phyloP scores from a whole-genome alignment of 108 stramenopile species.

The Cyclotella baltica region DNA sequence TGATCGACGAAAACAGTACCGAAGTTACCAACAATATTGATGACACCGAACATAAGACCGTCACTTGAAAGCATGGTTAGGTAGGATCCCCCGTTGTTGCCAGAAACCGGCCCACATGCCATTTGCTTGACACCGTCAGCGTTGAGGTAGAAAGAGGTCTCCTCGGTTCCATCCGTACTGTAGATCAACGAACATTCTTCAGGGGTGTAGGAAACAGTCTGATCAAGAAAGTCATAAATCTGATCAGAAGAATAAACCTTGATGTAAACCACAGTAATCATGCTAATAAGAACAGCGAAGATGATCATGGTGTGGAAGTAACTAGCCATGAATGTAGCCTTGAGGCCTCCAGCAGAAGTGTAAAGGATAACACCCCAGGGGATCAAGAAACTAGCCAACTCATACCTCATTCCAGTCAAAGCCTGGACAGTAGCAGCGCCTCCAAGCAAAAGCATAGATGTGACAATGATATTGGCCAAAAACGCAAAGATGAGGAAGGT shows the following conservation, averaged over 20 bases:
- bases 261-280: slow-evolving; percentile 82
- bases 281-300: slow-evolving; percentile 80
- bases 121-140: slow-evolving; percentile 33
- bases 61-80: slow-evolving; percentile 89
- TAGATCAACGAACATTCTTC: slow-evolving; percentile 71
- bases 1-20: slow-evolving; percentile 96
- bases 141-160: slow-evolving; percentile 64
- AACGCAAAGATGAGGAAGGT: slow-evolving; percentile 94
- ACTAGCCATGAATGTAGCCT: slow-evolving; percentile 91
- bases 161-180: slow-evolving; percentile 50
- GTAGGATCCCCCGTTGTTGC: slow-evolving; percentile 90
- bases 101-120: slow-evolving; percentile 83
- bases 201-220: slow-evolving; percentile 59
- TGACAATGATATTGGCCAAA: slow-evolving; percentile 83
- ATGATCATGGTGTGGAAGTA: slow-evolving; percentile 90
- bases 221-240: slow-evolving; percentile 71
- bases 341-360: slow-evolving; percentile 91
- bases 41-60: slow-evolving; percentile 94
- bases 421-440: slow-evolving; percentile 93
- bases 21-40: slow-evolving; percentile 96
- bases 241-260: slow-evolving; percentile 71
- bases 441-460: slow-evolving; percentile 95
- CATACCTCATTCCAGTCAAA: slow-evolving; percentile 85
- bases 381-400: slow-evolving; percentile 87
- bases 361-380: slow-evolving; percentile 95